A percentile compares a stretch with the other conserved stretches of the same genome.
Conservation (phyloP, 495 filamentous ascomycete genomes). For the Xylaria sp. region DNA sequence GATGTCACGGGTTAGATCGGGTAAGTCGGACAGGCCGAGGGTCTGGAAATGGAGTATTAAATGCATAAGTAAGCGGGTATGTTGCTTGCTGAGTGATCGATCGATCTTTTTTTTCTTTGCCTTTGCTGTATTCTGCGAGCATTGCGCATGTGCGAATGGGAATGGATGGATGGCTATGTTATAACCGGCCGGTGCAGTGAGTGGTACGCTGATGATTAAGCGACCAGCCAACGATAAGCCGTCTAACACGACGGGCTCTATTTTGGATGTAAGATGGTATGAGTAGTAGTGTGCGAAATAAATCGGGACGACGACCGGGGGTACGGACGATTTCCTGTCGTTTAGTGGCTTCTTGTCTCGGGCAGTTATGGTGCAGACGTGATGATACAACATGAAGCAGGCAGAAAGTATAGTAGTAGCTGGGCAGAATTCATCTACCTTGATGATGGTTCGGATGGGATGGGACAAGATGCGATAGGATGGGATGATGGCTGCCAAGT, state of each 20-base stretch:
- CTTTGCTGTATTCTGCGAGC: background rate
- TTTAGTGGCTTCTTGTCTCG: background rate
- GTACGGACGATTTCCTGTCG: background rate
- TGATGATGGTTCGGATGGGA: too few species aligned
- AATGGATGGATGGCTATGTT: background rate
- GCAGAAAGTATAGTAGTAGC: too few species aligned
- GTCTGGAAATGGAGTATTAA: background rate
- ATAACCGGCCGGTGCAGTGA: conserved; percentile 1
- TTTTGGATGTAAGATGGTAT: background rate
- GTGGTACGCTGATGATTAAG: background rate
- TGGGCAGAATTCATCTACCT: background rate
- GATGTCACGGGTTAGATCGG: conserved; percentile 6
- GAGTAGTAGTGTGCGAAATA: background rate
- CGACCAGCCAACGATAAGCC: background rate
- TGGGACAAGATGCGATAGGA: background rate
- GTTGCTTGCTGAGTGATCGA: conserved; percentile 6
- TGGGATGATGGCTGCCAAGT: conserved; percentile 5
- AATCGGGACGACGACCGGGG: background rate
- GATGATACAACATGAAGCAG: conserved; percentile 3
- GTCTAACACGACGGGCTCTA: background rate
- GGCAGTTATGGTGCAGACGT: background rate
- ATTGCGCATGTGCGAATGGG: conserved; percentile 1
- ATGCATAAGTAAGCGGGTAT: conserved; percentile 8
- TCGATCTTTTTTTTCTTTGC: background rate
- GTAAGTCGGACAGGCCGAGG: background rate